Percentiles rank a stretch among this genome's conserved stretches.
Evolutionary conservation across 129 eudicot genomes (phyloP).

Genomic region (carrot (Daucus carota)): DH1_v3.0 NC_030382.2:22157001-22157500

Average conservation of each 20-base stretch:
- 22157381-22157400: neutral
- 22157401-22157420: neutral
- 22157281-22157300: conserved; percentile 2
- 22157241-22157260: neutral
- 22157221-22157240: neutral
- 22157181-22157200: conserved; percentile 46
- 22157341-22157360: conserved; percentile 1
- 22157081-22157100: neutral
- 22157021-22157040: conserved; percentile 1
- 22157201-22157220: neutral
- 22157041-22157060: neutral
- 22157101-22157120: neutral
- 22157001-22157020: conserved; percentile 39
- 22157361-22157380: neutral
- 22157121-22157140: neutral
- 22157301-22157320: neutral
- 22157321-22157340: neutral
- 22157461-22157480: neutral
- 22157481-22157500: neutral
- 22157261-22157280: conserved; percentile 19
- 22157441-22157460: conserved; percentile 4
- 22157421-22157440: neutral
- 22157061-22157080: neutral
- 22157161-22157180: conserved; percentile 59
- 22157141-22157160: conserved; percentile 34